Evolutionary conservation across 2,329 filamentous ascomycete species (phyloP).

Genomic region (Alternaria rosae): DNA sequence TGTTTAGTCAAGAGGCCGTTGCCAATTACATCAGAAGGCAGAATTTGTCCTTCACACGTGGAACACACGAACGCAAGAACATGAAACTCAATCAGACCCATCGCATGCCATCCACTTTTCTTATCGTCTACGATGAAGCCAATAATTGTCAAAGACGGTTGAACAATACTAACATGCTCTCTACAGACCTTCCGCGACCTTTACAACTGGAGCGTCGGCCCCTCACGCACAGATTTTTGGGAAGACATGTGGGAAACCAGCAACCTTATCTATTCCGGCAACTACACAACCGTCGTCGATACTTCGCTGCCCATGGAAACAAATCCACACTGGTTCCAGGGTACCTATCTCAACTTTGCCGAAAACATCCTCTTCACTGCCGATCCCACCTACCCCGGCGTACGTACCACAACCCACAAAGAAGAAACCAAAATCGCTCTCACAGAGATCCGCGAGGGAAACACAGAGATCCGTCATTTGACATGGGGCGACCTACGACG

Average conservation of each 20-base stretch:
- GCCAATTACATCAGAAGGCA: background rate
- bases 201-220: constrained; percentile 70
- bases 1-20: background rate
- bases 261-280: constrained; percentile 41
- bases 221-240: constrained; percentile 60
- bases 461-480: constrained; percentile 59
- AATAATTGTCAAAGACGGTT: background rate
- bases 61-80: background rate
- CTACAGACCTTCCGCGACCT: constrained; percentile 71
- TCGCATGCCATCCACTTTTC: background rate
- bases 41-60: too few species aligned
- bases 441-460: constrained; percentile 76
- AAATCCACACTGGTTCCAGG: constrained; percentile 79
- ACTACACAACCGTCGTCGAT: constrained; percentile 64
- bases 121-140: background rate
- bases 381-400: constrained; percentile 52
- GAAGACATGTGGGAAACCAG: constrained; percentile 40
- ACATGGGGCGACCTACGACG: constrained; percentile 72
- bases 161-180: background rate
- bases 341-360: constrained; percentile 76
- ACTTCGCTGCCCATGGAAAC: constrained; percentile 72
- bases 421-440: constrained; percentile 74
- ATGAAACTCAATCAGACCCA: background rate
- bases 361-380: constrained; percentile 77
- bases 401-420: constrained; percentile 66